These are phyloP conservation scores for Flaveria robusta DNA, from an alignment of 129 eudicot species.

Conservation along the genomic window DNA sequence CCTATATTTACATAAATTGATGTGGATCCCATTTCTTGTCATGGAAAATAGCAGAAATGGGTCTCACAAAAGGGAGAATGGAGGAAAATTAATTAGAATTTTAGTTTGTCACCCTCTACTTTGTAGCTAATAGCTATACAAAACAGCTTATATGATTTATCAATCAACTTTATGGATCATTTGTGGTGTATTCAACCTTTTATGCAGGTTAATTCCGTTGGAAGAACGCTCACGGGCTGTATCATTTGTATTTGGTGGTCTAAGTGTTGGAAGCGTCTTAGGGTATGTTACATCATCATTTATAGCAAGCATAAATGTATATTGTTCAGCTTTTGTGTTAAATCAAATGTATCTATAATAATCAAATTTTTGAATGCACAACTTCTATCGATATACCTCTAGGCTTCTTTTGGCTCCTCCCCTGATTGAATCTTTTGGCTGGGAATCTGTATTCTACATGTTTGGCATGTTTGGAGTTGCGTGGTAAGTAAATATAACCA, in stretches of 20 bases:
- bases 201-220: constrained; percentile 74
- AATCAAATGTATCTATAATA: neutral
- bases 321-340: neutral
- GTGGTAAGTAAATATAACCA: constrained; percentile 61
- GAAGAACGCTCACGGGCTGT: constrained; percentile 98
- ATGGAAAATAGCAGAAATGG: neutral
- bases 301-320: constrained; percentile 14
- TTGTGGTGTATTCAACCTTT: constrained; percentile 13
- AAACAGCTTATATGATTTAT: no score
- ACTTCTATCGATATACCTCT: constrained; percentile 30
- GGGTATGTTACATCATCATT: constrained; percentile 58
- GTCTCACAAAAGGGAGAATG: neutral
- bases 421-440: constrained; percentile 79
- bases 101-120: no score
- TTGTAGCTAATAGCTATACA: neutral
- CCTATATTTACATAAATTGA: neutral
- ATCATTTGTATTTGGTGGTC: constrained; percentile 96
- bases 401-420: constrained; percentile 99
- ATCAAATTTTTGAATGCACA: constrained; percentile 1
- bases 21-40: neutral
- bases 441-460: constrained; percentile 96
- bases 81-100: no score
- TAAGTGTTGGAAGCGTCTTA: constrained; percentile 89
- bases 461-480: constrained; percentile 83
- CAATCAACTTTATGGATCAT: no score